Conservation (phyloP, 306 rosid genomes). For the Vigna mungo region DNA sequence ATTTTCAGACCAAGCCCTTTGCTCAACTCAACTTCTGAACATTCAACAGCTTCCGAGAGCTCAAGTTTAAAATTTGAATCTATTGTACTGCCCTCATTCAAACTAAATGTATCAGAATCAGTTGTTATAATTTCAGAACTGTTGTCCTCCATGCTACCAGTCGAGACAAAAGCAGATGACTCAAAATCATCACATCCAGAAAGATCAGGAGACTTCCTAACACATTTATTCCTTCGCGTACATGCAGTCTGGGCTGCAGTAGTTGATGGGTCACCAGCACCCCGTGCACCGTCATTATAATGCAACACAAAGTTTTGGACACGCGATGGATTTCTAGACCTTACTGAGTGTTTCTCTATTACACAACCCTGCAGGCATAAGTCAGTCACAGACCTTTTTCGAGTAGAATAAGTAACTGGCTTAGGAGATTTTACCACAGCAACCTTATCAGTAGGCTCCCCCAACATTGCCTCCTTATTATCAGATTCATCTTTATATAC, state of each 20-base stretch:
- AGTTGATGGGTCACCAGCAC: conserved; percentile 46
- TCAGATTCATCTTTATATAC: conserved; percentile 53
- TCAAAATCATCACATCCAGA: conserved; percentile 69
- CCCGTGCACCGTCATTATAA: conserved; percentile 51
- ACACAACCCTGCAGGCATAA: conserved; percentile 51
- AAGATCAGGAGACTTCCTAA: conserved; percentile 67
- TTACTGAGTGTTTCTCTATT: conserved; percentile 53
- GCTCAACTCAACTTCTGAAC: conserved; percentile 62
- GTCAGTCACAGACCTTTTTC: conserved; percentile 66
- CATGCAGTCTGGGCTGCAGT: conserved; percentile 54
- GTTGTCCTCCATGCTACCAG: conserved; percentile 74
- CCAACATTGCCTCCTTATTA: conserved; percentile 51
- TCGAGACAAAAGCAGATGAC: conserved; percentile 61
- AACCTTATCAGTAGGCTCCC: conserved; percentile 55
- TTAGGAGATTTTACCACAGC: conserved; percentile 54
- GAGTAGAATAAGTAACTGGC: conserved; percentile 57
- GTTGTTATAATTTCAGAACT: conserved; percentile 74
- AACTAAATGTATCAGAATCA: conserved; percentile 76
- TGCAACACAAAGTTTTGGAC: conserved; percentile 51
- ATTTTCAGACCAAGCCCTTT: conserved; percentile 73
- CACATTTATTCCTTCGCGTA: conserved; percentile 56
- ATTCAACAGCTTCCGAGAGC: conserved; percentile 61
- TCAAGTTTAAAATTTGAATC: conserved; percentile 74
- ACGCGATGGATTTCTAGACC: conserved; percentile 75
- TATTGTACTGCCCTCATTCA: conserved; percentile 73